These are phyloP conservation scores for Diutina rugosa DNA, from an alignment of 1,139 yeast species.

Conservation along the genomic window DNA sequence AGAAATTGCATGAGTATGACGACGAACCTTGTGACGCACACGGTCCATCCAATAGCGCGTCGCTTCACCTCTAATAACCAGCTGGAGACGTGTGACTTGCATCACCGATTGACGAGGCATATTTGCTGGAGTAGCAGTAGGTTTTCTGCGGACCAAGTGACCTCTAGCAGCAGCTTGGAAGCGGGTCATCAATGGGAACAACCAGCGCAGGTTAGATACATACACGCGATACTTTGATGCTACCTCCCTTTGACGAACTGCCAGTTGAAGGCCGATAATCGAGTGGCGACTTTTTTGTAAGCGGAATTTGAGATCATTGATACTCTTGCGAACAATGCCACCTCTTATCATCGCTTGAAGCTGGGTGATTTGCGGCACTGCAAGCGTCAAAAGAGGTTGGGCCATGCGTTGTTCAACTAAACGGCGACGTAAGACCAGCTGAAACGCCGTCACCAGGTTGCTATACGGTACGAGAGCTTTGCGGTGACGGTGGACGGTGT, in stretches of 20 bases:
- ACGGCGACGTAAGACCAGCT: slow-evolving; percentile 21
- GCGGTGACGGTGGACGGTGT: slow-evolving; percentile 27
- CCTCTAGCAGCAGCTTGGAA: background rate
- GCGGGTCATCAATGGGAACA: background rate
- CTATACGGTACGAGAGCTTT: slow-evolving; percentile 18
- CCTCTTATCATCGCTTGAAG: slow-evolving; percentile 22
- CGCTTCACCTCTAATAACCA: slow-evolving; percentile 1
- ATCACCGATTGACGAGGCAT: background rate
- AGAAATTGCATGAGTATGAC: slow-evolving; percentile 11
- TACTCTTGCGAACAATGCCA: slow-evolving; percentile 7
- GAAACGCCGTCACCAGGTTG: slow-evolving; percentile 20
- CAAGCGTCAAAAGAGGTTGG: background rate
- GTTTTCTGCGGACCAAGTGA: background rate
- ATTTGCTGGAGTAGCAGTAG: background rate
- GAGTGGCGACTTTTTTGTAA: background rate
- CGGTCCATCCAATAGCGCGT: background rate
- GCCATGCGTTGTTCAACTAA: slow-evolving; percentile 5
- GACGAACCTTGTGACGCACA: background rate
- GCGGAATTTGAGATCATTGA: background rate
- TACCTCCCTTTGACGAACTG: background rate
- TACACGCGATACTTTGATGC: background rate
- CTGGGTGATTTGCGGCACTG: slow-evolving; percentile 3
- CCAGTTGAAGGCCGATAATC: background rate
- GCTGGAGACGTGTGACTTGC: background rate
- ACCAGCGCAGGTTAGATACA: slow-evolving; percentile 1